These are phyloP conservation scores for Tolypocladium amazonense DNA, from an alignment of 2,329 filamentous ascomycete genomes.

Conservation along the genomic window DNA sequence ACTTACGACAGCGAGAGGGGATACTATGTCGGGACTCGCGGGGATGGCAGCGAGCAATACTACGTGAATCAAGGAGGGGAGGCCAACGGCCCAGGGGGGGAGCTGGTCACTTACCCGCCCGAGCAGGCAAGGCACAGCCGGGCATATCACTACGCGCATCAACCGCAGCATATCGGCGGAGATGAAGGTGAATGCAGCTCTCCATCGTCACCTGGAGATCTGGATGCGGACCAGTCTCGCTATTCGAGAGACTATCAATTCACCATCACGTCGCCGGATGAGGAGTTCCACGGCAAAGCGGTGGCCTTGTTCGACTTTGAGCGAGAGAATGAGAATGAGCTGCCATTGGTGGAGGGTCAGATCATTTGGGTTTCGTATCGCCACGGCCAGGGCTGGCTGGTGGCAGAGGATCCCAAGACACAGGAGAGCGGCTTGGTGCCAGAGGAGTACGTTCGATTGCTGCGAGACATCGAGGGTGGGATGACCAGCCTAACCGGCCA, in stretches of 20 bases:
- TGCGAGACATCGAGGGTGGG: conserved; percentile 88
- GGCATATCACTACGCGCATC: conserved; percentile 30
- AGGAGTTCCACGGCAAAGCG: conserved; percentile 95
- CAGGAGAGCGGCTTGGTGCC: conserved; percentile 91
- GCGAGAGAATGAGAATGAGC: conserved; percentile 91
- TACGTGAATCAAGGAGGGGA: conserved; percentile 62
- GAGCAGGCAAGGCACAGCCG: conserved; percentile 50
- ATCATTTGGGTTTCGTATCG: conserved; percentile 95
- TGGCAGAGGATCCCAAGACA: conserved; percentile 90
- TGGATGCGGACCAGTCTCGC: conserved; percentile 59
- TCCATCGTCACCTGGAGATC: conserved; percentile 47
- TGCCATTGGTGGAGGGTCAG: conserved; percentile 86
- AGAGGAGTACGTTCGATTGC: conserved; percentile 86
- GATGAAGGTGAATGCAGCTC: conserved; percentile 46
- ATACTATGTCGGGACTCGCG: conserved; percentile 55
- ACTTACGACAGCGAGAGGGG: conserved; percentile 51
- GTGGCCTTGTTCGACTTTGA: conserved; percentile 93
- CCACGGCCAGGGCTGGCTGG: conserved; percentile 93
- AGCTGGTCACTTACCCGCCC: conserved; percentile 68
- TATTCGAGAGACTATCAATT: conserved; percentile 92
- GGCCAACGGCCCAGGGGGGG: conserved; percentile 65
- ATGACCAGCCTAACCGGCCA: conserved; percentile 62
- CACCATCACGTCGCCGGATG: conserved; percentile 87
- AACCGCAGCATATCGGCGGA: conserved; percentile 35
- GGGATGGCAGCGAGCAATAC: conserved; percentile 64